These are phyloP conservation scores for Phylloporus sp. DNA, from an alignment of 768 basidiomycete species.

Conservation along the genomic window DNA sequence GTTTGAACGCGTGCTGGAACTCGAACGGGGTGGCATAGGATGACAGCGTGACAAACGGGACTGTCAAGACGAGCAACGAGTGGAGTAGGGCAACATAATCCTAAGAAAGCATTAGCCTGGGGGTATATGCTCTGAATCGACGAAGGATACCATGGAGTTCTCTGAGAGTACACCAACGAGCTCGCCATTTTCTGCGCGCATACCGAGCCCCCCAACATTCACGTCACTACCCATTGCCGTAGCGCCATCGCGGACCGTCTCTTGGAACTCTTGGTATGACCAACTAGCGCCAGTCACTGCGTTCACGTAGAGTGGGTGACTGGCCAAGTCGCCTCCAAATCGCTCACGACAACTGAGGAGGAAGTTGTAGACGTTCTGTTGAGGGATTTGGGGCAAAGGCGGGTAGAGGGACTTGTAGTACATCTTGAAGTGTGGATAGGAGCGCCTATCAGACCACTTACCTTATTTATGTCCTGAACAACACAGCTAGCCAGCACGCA, in stretches of 20 bases:
- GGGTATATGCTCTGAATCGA: neutral
- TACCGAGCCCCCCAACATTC: constrained; percentile 51
- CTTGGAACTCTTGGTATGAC: constrained; percentile 45
- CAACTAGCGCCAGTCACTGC: constrained; percentile 43
- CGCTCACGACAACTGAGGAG: constrained; percentile 54
- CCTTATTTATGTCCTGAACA: no score
- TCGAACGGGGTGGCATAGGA: constrained; percentile 54
- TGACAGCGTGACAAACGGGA: constrained; percentile 52
- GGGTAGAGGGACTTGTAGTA: constrained; percentile 54
- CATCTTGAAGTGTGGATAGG: no score
- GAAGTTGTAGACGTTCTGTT: constrained; percentile 52
- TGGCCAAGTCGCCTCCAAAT: constrained; percentile 44
- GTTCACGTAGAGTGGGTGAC: constrained; percentile 55
- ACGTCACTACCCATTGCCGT: constrained; percentile 50
- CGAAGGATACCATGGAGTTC: constrained; percentile 52
- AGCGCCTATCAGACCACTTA: no score
- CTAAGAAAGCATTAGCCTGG: constrained; percentile 27
- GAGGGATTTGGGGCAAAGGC: constrained; percentile 43
- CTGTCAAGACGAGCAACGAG: constrained; percentile 43
- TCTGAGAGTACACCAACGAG: constrained; percentile 67
- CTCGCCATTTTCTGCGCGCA: constrained; percentile 44
- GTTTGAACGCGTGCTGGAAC: constrained; percentile 44
- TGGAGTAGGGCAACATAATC: constrained; percentile 50
- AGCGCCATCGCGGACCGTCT: constrained; percentile 48
- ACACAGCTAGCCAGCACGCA: no score